phyloP scores from a whole-genome alignment of 768 basidiomycete species.

The Leccinum ochraceum region DNA sequence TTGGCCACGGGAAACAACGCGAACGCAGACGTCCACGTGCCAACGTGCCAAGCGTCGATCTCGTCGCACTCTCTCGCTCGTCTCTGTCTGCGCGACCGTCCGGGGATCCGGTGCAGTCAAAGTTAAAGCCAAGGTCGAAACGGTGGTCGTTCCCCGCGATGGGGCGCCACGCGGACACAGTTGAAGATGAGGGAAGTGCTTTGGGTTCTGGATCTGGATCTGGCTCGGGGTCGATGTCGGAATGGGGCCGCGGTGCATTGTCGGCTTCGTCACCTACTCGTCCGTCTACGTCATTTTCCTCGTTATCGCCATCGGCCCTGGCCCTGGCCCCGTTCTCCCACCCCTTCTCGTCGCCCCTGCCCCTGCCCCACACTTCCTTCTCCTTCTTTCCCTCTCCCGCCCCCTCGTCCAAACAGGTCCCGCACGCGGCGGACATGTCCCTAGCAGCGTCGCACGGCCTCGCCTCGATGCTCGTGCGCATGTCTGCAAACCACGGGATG shows the following conservation, averaged over 20 bases:
- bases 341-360: neutral
- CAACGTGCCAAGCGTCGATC: constrained; percentile 25
- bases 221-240: neutral
- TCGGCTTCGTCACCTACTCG: neutral
- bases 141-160: constrained; percentile 25
- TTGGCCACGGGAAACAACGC: neutral
- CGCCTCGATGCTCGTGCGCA: constrained; percentile 34
- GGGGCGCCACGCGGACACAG: neutral
- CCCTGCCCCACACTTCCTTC: neutral
- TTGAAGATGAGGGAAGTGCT: neutral
- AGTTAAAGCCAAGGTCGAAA: neutral
- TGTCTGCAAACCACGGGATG: constrained; percentile 49
- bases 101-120: neutral
- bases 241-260: neutral
- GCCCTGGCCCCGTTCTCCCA: neutral
- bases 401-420: neutral
- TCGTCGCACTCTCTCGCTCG: constrained; percentile 17
- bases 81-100: constrained; percentile 14
- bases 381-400: neutral
- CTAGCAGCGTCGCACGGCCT: constrained; percentile 31
- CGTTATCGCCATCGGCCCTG: neutral
- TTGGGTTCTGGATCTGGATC: neutral
- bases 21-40: neutral
- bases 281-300: neutral
- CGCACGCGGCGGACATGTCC: constrained; percentile 17